These are phyloP conservation scores for Polytolypa hystricis DNA, from an alignment of 2,329 filamentous ascomycete species.

Conservation along the genomic window DNA sequence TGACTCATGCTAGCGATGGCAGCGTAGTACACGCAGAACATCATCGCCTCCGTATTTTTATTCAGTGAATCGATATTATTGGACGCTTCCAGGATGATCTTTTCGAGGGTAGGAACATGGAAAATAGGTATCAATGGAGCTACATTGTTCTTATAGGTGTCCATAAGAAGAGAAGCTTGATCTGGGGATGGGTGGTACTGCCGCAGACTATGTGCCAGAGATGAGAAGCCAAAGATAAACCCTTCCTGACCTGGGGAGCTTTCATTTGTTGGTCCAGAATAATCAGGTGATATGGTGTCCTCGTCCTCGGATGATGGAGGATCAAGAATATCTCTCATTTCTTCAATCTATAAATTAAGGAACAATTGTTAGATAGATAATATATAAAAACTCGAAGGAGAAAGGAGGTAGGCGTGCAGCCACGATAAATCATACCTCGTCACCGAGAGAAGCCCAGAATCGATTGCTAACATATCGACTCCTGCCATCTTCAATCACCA, in stretches of 20 bases:
- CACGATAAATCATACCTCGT: slow-evolving; percentile 42
- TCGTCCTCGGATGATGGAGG: slow-evolving; percentile 47
- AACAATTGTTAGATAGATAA: neutral
- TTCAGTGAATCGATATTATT: slow-evolving; percentile 40
- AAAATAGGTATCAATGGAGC: slow-evolving; percentile 51
- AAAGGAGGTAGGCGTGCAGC: neutral
- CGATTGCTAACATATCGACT: slow-evolving; percentile 53
- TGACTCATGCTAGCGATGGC: slow-evolving; percentile 35
- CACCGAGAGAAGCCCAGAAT: slow-evolving; percentile 50
- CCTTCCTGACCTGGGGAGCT: slow-evolving; percentile 41
- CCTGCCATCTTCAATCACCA: slow-evolving; percentile 49
- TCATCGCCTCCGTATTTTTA: slow-evolving; percentile 44
- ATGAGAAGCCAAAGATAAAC: slow-evolving; percentile 51
- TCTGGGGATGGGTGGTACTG: slow-evolving; percentile 44
- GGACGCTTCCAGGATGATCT: slow-evolving; percentile 40
- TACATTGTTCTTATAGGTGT: slow-evolving; percentile 50
- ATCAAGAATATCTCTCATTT: slow-evolving; percentile 51
- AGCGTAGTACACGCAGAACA: slow-evolving; percentile 53
- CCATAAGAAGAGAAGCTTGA: slow-evolving; percentile 44
- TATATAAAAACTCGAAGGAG: slow-evolving; percentile 8
- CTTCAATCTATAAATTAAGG: slow-evolving; percentile 39
- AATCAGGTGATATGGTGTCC: slow-evolving; percentile 37
- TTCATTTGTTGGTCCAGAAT: slow-evolving; percentile 23
- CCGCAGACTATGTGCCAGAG: slow-evolving; percentile 44
- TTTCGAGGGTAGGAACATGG: slow-evolving; percentile 44